phyloP scores from a whole-genome alignment of 1,139 yeast species.

The Yamadazyma dushanensis region DNA sequence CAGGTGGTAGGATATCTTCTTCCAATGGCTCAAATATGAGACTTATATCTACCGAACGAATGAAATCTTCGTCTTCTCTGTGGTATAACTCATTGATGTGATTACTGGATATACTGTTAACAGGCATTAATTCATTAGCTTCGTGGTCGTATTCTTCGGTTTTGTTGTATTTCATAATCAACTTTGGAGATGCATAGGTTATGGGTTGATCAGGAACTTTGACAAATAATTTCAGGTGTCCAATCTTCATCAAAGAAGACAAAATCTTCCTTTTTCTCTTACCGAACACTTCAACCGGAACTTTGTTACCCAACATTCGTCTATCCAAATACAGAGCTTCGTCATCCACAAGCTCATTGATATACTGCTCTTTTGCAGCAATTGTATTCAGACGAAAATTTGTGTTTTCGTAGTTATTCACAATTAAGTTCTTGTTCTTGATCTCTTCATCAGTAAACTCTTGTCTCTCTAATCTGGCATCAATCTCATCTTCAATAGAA shows the following conservation, averaged over 20 bases:
- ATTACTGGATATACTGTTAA: slow-evolving; percentile 19
- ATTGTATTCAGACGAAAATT: slow-evolving; percentile 7
- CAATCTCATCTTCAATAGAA: slow-evolving; percentile 39
- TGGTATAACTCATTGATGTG: slow-evolving; percentile 36
- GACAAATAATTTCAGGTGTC: slow-evolving; percentile 35
- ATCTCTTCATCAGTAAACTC: slow-evolving; percentile 32
- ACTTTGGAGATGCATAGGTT: slow-evolving; percentile 41
- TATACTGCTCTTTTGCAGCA: slow-evolving; percentile 14
- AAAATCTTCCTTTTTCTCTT: slow-evolving; percentile 42
- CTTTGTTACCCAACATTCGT: slow-evolving; percentile 30
- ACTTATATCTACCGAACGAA: slow-evolving; percentile 26
- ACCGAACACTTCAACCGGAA: slow-evolving; percentile 28
- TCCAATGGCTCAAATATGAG: slow-evolving; percentile 27
- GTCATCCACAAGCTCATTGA: slow-evolving; percentile 8
- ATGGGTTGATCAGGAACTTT: slow-evolving; percentile 35
- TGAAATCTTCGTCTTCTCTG: slow-evolving; percentile 24
- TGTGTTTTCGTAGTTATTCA: slow-evolving; percentile 15
- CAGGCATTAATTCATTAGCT: slow-evolving; percentile 18
- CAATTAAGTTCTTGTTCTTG: slow-evolving; percentile 33
- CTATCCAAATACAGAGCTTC: slow-evolving; percentile 21
- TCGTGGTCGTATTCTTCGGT: slow-evolving; percentile 10
- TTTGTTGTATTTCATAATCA: slow-evolving; percentile 39
- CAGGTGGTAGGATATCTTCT: slow-evolving; percentile 29
- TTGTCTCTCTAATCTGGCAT: slow-evolving; percentile 26
- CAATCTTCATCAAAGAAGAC: slow-evolving; percentile 35